Percentiles rank a stretch among this genome's conserved stretches.
Evolutionary conservation across 2,329 filamentous ascomycete genomes (phyloP).

Genomic region (Sporothrix pseudoabietina): DNA sequence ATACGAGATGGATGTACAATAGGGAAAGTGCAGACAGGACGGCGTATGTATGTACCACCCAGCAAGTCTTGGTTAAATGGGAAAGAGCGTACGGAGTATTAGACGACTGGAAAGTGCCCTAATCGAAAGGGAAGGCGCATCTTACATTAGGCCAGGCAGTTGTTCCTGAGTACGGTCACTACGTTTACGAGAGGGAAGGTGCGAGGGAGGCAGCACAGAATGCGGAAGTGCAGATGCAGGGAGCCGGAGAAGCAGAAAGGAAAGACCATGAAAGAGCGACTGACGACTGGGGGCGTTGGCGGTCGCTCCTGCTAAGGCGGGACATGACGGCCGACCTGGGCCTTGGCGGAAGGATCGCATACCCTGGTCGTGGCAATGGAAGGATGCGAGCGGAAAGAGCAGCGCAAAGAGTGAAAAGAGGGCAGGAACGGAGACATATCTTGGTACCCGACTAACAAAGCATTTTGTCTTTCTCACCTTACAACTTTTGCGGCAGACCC

Average conservation of each 20-base stretch:
- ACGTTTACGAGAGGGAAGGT: not conserved
- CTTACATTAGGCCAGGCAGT: not conserved
- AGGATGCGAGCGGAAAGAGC: constrained; percentile 16
- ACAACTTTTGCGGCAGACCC: not conserved
- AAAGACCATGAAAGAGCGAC: not conserved
- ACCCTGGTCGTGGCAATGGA: constrained; percentile 14
- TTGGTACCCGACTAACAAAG: constrained; percentile 26
- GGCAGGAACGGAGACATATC: not conserved
- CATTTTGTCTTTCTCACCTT: too few relatives aligned
- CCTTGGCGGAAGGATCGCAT: constrained; percentile 17
- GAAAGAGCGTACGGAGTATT: not conserved
- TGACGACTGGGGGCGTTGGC: not conserved
- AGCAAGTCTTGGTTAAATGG: constrained; percentile 6
- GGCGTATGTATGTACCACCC: constrained; percentile 1
- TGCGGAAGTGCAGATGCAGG: constrained; percentile 13
- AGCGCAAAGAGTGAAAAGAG: not conserved
- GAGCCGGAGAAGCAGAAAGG: not conserved
- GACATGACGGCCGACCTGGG: constrained; percentile 8
- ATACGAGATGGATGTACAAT: constrained; percentile 5
- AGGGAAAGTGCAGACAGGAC: constrained; percentile 2
- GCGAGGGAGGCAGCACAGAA: not conserved
- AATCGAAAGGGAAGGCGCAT: not conserved
- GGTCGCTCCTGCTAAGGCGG: constrained; percentile 23
- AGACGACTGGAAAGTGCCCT: not conserved
- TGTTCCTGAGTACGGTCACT: not conserved